Evolutionary conservation across 2,329 filamentous ascomycete species (phyloP).

Genomic region (Aspergillus ruber): DNA sequence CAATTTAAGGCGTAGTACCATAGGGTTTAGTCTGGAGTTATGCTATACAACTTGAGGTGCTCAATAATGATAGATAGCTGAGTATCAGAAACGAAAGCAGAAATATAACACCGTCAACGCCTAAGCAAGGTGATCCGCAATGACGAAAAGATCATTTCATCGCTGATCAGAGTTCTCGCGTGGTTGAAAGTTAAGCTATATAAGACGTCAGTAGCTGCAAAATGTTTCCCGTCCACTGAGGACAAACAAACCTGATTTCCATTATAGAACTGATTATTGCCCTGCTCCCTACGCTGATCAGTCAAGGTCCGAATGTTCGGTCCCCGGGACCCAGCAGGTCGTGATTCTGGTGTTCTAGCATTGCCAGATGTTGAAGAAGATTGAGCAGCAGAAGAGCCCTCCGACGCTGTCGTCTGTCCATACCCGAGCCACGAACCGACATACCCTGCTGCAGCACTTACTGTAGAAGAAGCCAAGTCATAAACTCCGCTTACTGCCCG

Average conservation of each 20-base stretch:
- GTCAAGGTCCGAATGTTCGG: conserved; percentile 48
- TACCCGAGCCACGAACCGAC: conserved; percentile 42
- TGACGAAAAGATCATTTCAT: background rate
- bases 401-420: conserved; percentile 15
- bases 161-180: conserved; percentile 8
- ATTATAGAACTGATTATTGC: conserved; percentile 74
- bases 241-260: conserved; percentile 67
- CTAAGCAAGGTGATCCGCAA: background rate
- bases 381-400: conserved; percentile 4
- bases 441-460: conserved; percentile 37
- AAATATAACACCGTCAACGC: conserved; percentile 1
- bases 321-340: conserved; percentile 11
- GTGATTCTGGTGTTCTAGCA: conserved; percentile 5
- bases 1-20: no score
- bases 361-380: conserved; percentile 5
- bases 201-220: background rate
- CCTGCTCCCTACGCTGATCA: conserved; percentile 49
- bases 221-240: background rate
- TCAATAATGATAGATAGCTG: no score
- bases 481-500: conserved; percentile 38
- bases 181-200: conserved; percentile 19
- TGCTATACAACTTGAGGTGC: no score
- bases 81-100: background rate
- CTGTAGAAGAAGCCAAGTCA: conserved; percentile 36
- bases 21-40: no score